Base-by-base conservation (phyloP, 1,139 yeast genomes). In the Sugiyamaella sp. region DNA sequence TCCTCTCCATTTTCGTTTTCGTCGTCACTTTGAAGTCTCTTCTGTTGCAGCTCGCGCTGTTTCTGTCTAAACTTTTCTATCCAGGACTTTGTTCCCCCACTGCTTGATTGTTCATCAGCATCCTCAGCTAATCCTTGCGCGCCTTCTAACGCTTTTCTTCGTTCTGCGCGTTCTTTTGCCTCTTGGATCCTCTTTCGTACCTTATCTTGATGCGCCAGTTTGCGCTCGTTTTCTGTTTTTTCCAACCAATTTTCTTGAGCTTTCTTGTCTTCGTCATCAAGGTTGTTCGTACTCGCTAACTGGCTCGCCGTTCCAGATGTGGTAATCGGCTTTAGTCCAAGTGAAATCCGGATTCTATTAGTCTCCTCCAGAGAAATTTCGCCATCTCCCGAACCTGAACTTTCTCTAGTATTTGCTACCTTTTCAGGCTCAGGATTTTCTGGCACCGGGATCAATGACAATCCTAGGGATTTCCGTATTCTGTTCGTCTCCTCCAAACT, bases 301-400 rank as follows among this genome's bases (percentile, higher is more conserved):
- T 20, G 37, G 4, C 41, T 56, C 17, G 39, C 40, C 1, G 3
- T 21, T 14, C 10, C 48, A 27, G 37, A 9, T 9, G 14, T 21
- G 4, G 73, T 68, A 24, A 74, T 70, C 16, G 72, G 72, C 42
- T 65, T 65, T 38, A 73, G 62, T 1, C 77, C 77, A 10, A 72
- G 59, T 8, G 68, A 54, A 1, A 57, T 60, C n/a, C 76, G 61
- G 21, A 71, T 58, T 38, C 60, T 51, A 57, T 73, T 72, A 1
- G 76, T 72, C 40, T 72, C 74, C 51, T 71, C 73, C 4, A 72
- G 50, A 8, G 74, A 63, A 8, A 67, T 57, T 29, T 19, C 40
- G 19, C 50, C 44, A 33, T 20, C 33, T n/a, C 33, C 22, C n/a
- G 47, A 29, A 10, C 39, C 8, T 39, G 29, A 22, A 5, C 16